Percentiles rank a stretch among this genome's conserved stretches.
Evolutionary conservation across 352 stramenopile species (phyloP).

Genomic region (Thraustochytrium sp.): DNA sequence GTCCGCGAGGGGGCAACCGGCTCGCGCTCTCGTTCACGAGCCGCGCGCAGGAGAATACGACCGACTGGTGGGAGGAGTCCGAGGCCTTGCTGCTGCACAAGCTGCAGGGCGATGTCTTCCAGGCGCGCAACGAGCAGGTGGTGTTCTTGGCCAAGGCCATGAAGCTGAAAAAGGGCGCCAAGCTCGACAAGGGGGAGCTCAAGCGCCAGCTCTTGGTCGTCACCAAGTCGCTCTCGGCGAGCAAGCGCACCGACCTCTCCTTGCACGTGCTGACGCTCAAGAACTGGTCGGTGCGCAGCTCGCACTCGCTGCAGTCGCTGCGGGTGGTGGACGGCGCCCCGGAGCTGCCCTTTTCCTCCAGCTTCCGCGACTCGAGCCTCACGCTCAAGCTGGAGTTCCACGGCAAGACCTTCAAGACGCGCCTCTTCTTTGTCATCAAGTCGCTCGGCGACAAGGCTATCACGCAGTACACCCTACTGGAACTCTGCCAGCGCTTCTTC

Average conservation of each 20-base stretch:
- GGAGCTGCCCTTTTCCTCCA: not conserved
- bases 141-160: slow-evolving; percentile 10
- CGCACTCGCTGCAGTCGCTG: slow-evolving; percentile 9
- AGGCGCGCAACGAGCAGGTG: not conserved
- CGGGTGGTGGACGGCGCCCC: not conserved
- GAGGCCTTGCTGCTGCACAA: slow-evolving; percentile 8
- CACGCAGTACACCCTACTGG: not conserved
- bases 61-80: slow-evolving; percentile 1
- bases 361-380: not conserved
- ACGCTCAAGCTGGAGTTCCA: slow-evolving; percentile 19
- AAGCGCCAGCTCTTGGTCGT: slow-evolving; percentile 22
- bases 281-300: not conserved
- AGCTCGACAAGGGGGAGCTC: not conserved
- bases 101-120: not conserved
- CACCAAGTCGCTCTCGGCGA: not conserved
- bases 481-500: slow-evolving; percentile 24
- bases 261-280: slow-evolving; percentile 13
- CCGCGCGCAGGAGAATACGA: not conserved
- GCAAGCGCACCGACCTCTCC: not conserved
- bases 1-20: too few relatives aligned
- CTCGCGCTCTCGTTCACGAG: not conserved
- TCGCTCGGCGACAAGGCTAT: slow-evolving; percentile 21
- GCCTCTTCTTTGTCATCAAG: not conserved
- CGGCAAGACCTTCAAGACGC: not conserved
- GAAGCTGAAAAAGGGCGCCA: slow-evolving; percentile 2